Evolutionary conservation across 1,284 basidiomycete genomes (phyloP), one percentile per base, ranked within the genome.

Genomic region (Lignosus rhinocerotis): DNA sequence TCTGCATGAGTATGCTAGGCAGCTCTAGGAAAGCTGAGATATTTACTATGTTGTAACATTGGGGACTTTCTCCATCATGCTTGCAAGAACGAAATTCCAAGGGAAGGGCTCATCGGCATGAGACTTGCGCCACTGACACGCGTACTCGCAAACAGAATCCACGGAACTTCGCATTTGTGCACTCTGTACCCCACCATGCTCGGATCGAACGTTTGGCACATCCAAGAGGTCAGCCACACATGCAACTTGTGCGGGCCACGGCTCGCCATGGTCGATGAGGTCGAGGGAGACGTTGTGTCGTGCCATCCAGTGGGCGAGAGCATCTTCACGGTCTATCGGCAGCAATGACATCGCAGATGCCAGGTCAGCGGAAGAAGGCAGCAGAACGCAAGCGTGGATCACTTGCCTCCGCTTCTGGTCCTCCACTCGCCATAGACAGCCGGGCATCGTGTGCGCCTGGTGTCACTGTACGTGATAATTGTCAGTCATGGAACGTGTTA

Each of bases 271-370:
- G 7, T n/a, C 44, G n/a, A 57, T 14, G 2, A 53, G 31, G n/a
- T 57, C 56, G 25, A 57, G 31, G 17, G 38, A 53, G 50, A 49
- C 56, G 51, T 57, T 53, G 51, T 57, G 56, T 19, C 16, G 30
- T 1, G 45, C 38, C 39, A 53, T n/a, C 56, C 56, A 57, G 38
- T 44, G 51, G 31, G 45, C 46, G 14, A 57, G 34, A 7, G 39
- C 31, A 34, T 53, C 45, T 39, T 52, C 32, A 10, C 47, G 32
- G 32, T 49, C 51, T 9, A 52, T 32, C 55, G 48, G 56, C 19
- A 57, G 51, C 38, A 57, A 51, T 4, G 56, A 53, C 56, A 57
- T 57, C 33, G 48, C n/a, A 33, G 33, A 25, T n/a, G 12, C 38
- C 31, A 33, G 49, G 49, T 51, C 36, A 47, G 55, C 56, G 38